Base-by-base conservation (phyloP, 208 protist genomes). In the Zelonia costaricensis region DNA sequence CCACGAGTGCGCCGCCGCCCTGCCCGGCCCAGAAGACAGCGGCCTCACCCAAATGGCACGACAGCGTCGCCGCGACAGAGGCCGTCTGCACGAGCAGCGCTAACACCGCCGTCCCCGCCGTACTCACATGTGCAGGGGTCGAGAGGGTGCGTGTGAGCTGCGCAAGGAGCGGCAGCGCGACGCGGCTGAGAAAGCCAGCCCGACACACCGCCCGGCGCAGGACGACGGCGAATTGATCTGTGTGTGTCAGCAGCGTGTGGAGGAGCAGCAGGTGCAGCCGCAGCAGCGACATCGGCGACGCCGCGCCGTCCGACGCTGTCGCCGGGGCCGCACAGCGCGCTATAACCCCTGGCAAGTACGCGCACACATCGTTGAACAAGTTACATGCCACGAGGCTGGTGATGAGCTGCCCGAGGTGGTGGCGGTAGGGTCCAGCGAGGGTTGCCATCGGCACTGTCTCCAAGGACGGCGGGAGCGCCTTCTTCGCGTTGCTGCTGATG, bases 321-420 rank as follows among this genome's bases (percentile, higher is more conserved):
- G 49, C 31, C 8, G 49, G 40, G 10, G 49, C 15, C 20, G 27
- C 20, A 55, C 40, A 22, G 20, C 12, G 2, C 7, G 13, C 36
- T 8, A 57, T 0, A 28, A 20, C 15, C 15, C 8, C 13, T 16
- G 57, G 23, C 52, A 73, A 49, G 63, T 72, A 65, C 5, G 15
- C 22, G 36, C 49, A 27, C 36, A 69, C 49, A 16, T 35, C 51
- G 3, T 10, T 10, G 39, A 59, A 74, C 7, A 69, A 47, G 25
- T 66, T 52, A 30, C 57, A 53, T 25, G 44, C 18, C 13, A 72
- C 25, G 27, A 79, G n/a, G 10, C 43, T 25, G 8, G 40, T 31
- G 27, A 57, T 63, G 46, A 80, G 39, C 28, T 68, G 53, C 8
- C 69, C 74, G 15, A 80, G 38, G 43, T 80, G 62, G 12, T 64